phyloP scores from a whole-genome alignment of 495 filamentous ascomycete species.

The Hapsidospora chrysogenum region DNA sequence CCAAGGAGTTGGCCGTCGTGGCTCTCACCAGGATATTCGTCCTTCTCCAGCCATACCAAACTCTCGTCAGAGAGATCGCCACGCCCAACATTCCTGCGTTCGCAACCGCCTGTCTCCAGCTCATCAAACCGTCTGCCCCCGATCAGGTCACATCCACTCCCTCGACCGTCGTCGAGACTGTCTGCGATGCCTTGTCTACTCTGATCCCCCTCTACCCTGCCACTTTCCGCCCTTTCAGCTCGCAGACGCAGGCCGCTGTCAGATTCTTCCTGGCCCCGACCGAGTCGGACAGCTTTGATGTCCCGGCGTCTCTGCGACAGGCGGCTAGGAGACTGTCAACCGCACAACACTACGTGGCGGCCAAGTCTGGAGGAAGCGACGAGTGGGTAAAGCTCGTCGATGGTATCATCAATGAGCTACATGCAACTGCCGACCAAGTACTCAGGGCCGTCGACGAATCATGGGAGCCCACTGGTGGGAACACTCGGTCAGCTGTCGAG shows the following conservation, averaged over 20 bases:
- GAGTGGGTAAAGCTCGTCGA: slow-evolving; percentile 57
- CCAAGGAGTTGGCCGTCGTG: slow-evolving; percentile 57
- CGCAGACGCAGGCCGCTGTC: slow-evolving; percentile 46
- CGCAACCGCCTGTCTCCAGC: slow-evolving; percentile 51
- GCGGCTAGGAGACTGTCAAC: slow-evolving; percentile 44
- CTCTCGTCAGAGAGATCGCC: slow-evolving; percentile 71
- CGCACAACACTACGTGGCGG: slow-evolving; percentile 54
- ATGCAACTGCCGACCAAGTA: slow-evolving; percentile 52
- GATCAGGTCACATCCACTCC: slow-evolving; percentile 21
- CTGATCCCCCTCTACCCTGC: slow-evolving; percentile 65
- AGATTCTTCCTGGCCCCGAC: slow-evolving; percentile 41
- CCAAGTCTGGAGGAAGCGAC: slow-evolving; percentile 52
- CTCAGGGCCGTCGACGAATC: slow-evolving; percentile 64
- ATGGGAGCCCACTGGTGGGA: slow-evolving; percentile 46
- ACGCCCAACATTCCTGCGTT: slow-evolving; percentile 66
- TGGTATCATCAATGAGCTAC: slow-evolving; percentile 38
- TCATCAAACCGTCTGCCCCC: slow-evolving; percentile 32
- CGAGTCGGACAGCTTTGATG: slow-evolving; percentile 21
- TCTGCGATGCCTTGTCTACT: slow-evolving; percentile 39
- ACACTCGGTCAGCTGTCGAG: slow-evolving; percentile 13
- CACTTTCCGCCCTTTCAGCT: slow-evolving; percentile 55
- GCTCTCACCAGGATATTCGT: slow-evolving; percentile 67
- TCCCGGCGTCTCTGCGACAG: slow-evolving; percentile 30
- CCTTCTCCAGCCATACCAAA: slow-evolving; percentile 63
- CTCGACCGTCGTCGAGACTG: slow-evolving; percentile 35